Base-by-base conservation (phyloP, 805 yeast genomes). In the Lipomyces mesembrius region DNA sequence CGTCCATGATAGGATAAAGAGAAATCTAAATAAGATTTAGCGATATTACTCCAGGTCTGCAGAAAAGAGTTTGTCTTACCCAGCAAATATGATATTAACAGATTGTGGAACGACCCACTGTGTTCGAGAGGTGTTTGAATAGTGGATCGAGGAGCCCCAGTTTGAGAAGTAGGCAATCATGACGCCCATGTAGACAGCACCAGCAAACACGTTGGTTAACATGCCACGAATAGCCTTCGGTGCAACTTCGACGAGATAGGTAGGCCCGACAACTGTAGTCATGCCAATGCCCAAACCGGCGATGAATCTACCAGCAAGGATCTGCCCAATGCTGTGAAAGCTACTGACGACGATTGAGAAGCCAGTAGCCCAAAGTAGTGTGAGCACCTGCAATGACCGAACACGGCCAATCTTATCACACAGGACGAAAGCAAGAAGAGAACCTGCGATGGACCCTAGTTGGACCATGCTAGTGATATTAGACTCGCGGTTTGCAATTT, bases 181-280 rank as follows among this genome's bases (percentile, higher is more conserved):
- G 37, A 84, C 79, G 53, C 88, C 88, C 17, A 85, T 75, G 70
- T 85, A 85, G 46, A 85, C 88, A 8, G 86, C 83, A 66, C 88
- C 88, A 2, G 87, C 82, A 73, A 84, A 86, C 51, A 84, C 76
- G 77, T 85, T 82, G 59, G 80, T 81, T 72, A 85, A 81, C 60
- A 83, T 85, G 72, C 96, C 96, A 80, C 96, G 83, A 62, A 89
- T 85, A 83, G 89, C 87, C 73, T 84, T 86, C 27, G 94, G 95
- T 27, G 92, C 85, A 43, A 90, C 87, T 77, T 90, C 91, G 43
- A 92, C 89, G 81, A 88, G 87, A 76, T 89, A 90, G 12, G 64
- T 60, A 8, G 64, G 64, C 22, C 43, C 64, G 35, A 61, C 56
- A 32, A 60, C 65, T 11, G 64, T 29, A 12, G 64, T 60, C 52